Base-by-base conservation (phyloP, 371 early-diverging fungal species). In the Actinomortierella wolfii region DNA sequence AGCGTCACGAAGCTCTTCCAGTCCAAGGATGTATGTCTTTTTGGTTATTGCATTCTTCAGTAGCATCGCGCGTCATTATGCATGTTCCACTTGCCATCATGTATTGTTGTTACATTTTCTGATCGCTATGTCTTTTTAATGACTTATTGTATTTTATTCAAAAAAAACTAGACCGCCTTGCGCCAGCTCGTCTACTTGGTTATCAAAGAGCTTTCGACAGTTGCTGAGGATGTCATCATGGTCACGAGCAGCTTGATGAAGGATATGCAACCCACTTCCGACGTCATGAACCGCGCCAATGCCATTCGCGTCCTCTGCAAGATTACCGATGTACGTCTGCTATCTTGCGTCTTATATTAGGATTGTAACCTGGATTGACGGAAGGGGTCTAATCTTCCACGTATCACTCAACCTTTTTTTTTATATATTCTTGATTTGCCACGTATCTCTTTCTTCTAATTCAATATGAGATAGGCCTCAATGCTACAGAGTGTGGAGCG, bases 1-100 rank as follows among this genome's bases (percentile, higher is more conserved):
- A 92, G 93, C 68, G 93, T 96, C 65, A 97, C 96, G 13, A 96
- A 96, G 83, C 89, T 97, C 54, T 99, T 99, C 81, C 97, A 97
- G 82, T 89, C 88, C 61, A 94, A 91, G 78, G 98, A 98, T 81
- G 95, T 94, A 86, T 74, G 90, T 79, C 8, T 25, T 8, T 21
- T 21, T 20, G 21, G 8, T 25, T 51, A 18, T n/a, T n/a, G n/a
- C 15, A 17, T 39, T 13, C 13, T 54, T 7, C 7, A 6, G 25
- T 43, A n/a, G 11, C 18, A 18, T 43, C 15, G 23, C 41, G 20
- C 11, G 20, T 43, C 23, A 41, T 17, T 15, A 41, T 17, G n/a
- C 25, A 29, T 39, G 6, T 53, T 34, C 34, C 11, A 6, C 34
- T 34, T 34, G 4, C 11, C 34, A 46, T 53, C 18, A 20, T 28